Evolutionary conservation across 306 rosid genomes (phyloP).

Genomic region (Gastrolobium bilobum): DNA sequence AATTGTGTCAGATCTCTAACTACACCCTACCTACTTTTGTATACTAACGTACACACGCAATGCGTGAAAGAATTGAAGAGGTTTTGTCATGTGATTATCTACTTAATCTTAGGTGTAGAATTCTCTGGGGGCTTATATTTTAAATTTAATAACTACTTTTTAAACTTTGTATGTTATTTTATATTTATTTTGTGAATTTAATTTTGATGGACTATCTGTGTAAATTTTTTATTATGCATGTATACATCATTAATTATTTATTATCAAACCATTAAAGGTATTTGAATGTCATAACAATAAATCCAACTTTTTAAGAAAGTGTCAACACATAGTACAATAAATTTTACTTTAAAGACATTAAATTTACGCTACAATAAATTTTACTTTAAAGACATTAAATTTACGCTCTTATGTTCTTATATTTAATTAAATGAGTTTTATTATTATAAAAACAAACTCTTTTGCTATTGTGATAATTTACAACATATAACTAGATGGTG

Average conservation of each 20-base stretch:
- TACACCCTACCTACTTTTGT: slow-evolving; percentile 18
- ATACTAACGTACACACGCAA: slow-evolving; percentile 22
- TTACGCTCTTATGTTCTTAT: not conserved
- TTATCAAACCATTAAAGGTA: not conserved
- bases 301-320: not conserved
- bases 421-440: too few species aligned
- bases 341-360: not conserved
- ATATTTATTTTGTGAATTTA: not conserved
- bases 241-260: not conserved
- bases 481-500: too few species aligned
- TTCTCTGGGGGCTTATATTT: not conserved
- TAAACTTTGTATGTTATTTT: not conserved
- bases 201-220: not conserved
- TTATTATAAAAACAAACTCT: too few species aligned
- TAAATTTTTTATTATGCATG: not conserved
- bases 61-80: not conserved
- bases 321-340: not conserved
- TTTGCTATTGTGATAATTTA: too few species aligned
- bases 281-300: not conserved
- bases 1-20: slow-evolving; percentile 9
- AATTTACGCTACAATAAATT: not conserved
- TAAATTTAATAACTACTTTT: not conserved
- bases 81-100: not conserved
- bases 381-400: not conserved
- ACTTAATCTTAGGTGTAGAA: not conserved